Conservation (phyloP, 2,329 filamentous ascomycete genomes). For the Bertia moriformis region DNA sequence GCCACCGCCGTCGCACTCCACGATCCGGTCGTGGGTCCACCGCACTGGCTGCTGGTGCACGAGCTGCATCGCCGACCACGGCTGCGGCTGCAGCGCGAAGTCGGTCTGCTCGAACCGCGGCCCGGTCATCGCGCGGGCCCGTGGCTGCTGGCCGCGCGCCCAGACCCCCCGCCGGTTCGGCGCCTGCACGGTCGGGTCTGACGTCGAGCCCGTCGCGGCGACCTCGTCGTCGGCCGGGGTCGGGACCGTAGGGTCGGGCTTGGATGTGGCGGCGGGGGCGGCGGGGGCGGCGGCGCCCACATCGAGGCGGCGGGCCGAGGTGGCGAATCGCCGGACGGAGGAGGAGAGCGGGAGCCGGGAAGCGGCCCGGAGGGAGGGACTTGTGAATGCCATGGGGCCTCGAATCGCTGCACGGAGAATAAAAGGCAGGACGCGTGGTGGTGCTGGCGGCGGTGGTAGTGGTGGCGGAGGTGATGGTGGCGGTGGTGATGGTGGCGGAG, state of each 20-base stretch:
- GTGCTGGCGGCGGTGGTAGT: too few relatives aligned
- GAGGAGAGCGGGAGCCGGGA: too few relatives aligned
- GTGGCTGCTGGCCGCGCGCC: slow-evolving; percentile 72
- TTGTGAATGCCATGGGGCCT: too few relatives aligned
- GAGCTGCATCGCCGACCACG: slow-evolving; percentile 80
- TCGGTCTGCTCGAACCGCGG: slow-evolving; percentile 96
- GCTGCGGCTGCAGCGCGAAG: slow-evolving; percentile 64
- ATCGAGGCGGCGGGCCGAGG: too few relatives aligned
- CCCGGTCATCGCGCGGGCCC: slow-evolving; percentile 75
- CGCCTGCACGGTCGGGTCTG: slow-evolving; percentile 45
- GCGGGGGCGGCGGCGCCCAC: too few relatives aligned
- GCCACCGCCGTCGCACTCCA: slow-evolving; percentile 83
- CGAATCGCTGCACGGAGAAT: too few relatives aligned
- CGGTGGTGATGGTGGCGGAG: too few relatives aligned
- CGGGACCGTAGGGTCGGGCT: slow-evolving; percentile 8
- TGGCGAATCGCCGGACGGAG: too few relatives aligned
- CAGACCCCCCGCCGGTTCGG: slow-evolving; percentile 73
- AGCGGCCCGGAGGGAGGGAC: too few relatives aligned
- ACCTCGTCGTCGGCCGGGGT: slow-evolving; percentile 24
- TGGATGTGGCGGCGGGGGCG: not conserved
- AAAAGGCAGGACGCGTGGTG: too few relatives aligned
- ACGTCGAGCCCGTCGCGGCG: too few relatives aligned
- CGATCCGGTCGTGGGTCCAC: slow-evolving; percentile 72
- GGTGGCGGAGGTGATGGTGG: too few relatives aligned
- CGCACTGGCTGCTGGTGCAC: slow-evolving; percentile 90